Evolutionary conservation across 2,329 filamentous ascomycete species (phyloP).

Genomic region (Neonectria sp.): DNA sequence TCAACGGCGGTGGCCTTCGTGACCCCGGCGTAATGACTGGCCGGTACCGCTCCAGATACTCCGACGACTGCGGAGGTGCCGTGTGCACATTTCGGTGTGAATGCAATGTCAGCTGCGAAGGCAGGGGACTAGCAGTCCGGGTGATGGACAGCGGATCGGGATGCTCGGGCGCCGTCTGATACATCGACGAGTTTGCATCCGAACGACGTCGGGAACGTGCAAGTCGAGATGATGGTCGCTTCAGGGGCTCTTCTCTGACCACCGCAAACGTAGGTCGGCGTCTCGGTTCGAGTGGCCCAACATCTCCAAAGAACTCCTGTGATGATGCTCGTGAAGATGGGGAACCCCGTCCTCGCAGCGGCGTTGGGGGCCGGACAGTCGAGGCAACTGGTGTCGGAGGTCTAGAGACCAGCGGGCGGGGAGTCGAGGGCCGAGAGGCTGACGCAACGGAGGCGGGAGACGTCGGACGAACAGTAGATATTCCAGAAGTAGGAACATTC

Average conservation of each 20-base stretch:
- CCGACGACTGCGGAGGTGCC: conserved; percentile 48
- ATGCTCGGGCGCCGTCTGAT: conserved; percentile 52
- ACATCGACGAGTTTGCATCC: conserved; percentile 44
- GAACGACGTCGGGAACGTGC: conserved; percentile 36
- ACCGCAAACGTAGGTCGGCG: conserved; percentile 38
- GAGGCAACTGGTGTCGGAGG: conserved; percentile 8
- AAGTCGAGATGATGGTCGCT: conserved; percentile 56
- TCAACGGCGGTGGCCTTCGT: background rate
- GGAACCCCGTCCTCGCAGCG: conserved; percentile 15
- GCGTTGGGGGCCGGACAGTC: conserved; percentile 10
- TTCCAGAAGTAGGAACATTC: conserved; percentile 24
- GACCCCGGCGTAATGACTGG: conserved; percentile 31
- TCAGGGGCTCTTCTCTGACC: conserved; percentile 57
- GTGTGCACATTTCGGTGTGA: conserved; percentile 25
- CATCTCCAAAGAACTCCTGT: conserved; percentile 16
- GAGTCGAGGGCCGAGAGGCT: conserved; percentile 2
- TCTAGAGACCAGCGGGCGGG: background rate
- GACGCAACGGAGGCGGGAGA: conserved; percentile 4
- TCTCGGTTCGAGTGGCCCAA: conserved; percentile 24
- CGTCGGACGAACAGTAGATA: conserved; percentile 17
- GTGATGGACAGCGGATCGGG: conserved; percentile 33
- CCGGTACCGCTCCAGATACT: conserved; percentile 54
- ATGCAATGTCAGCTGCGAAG: conserved; percentile 36
- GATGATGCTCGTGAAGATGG: background rate
- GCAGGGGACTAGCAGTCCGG: conserved; percentile 34